A percentile compares a stretch with the other conserved stretches of the same genome.
Conservation (phyloP, 179 eudicot species). For the Camellia oleifera region DNA sequence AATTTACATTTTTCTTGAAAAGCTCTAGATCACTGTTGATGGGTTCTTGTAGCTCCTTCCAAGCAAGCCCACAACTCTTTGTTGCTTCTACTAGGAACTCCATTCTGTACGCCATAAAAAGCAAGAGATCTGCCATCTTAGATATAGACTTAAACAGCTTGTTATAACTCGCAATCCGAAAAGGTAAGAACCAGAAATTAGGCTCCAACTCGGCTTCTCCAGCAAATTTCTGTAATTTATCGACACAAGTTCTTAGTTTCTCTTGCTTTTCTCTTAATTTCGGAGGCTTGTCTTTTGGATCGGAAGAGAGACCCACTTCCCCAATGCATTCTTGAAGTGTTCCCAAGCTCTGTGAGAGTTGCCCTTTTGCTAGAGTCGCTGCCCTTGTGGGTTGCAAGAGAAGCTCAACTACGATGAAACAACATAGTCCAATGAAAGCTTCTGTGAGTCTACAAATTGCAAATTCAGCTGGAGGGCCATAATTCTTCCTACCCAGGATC, state of each 20-base stretch:
- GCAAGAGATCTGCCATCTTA: slow-evolving; percentile 47
- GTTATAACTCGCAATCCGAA: slow-evolving; percentile 39
- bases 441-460: slow-evolving; percentile 70
- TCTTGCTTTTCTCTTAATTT: slow-evolving; percentile 29
- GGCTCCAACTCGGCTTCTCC: slow-evolving; percentile 75
- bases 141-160: slow-evolving; percentile 41
- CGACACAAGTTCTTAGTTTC: slow-evolving; percentile 32
- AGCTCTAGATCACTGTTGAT: slow-evolving; percentile 41
- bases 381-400: slow-evolving; percentile 66
- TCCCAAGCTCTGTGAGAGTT: slow-evolving; percentile 36
- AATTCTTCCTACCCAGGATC: slow-evolving; percentile 67
- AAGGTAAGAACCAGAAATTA: slow-evolving; percentile 76
- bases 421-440: slow-evolving; percentile 67
- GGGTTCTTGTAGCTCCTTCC: slow-evolving; percentile 37
- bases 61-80: slow-evolving; percentile 19
- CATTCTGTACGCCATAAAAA: slow-evolving; percentile 35
- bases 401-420: slow-evolving; percentile 55
- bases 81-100: slow-evolving; percentile 29
- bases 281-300: slow-evolving; percentile 8
- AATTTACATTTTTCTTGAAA: slow-evolving; percentile 31
- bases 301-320: slow-evolving; percentile 11
- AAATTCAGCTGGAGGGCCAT: slow-evolving; percentile 68
- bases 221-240: slow-evolving; percentile 35
- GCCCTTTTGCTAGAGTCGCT: slow-evolving; percentile 53
- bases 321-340: slow-evolving; percentile 38